A percentile compares a stretch with the other conserved stretches of the same genome.
phyloP scores from a whole-genome alignment of 176 grass and related monocot species.

The Oryza glumipatula region DNA sequence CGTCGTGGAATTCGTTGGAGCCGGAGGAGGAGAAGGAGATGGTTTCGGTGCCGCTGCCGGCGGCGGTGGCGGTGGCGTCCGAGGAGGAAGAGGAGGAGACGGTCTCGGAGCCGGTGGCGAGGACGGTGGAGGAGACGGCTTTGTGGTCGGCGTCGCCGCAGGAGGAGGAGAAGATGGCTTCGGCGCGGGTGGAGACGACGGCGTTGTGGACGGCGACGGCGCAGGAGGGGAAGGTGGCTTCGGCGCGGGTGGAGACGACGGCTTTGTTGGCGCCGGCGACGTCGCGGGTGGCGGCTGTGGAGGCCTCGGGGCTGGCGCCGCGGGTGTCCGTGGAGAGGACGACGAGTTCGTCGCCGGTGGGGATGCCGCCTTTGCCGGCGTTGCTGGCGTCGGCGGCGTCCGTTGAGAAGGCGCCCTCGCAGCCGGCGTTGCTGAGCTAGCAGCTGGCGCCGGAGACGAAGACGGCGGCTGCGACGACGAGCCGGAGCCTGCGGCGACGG shows the following conservation, averaged over 20 bases:
- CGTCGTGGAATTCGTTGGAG: conserved; percentile 7
- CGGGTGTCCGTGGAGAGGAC: background rate
- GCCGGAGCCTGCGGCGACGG: background rate
- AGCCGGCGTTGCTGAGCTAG: conserved; percentile 1
- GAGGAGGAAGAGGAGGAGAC: background rate
- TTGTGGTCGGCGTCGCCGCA: background rate
- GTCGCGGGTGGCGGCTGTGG: background rate
- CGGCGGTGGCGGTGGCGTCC: background rate
- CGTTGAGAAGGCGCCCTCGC: background rate
- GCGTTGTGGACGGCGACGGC: background rate
- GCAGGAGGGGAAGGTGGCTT: background rate
- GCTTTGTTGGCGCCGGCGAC: background rate
- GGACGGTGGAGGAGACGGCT: background rate
- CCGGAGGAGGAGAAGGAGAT: background rate
- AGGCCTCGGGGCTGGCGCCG: background rate
- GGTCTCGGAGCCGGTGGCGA: background rate
- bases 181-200: background rate
- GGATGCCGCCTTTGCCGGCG: background rate
- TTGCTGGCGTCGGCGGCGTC: background rate
- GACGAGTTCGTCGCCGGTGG: background rate
- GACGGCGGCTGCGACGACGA: conserved; percentile 19
- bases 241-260: background rate
- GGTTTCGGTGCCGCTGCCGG: background rate
- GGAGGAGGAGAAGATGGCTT: background rate
- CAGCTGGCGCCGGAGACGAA: conserved; percentile 3